A percentile compares a stretch with the other conserved stretches of the same genome.
These are phyloP conservation scores for Pisolithus albus DNA, from an alignment of 768 basidiomycete species.

Conservation along the genomic window DNA sequence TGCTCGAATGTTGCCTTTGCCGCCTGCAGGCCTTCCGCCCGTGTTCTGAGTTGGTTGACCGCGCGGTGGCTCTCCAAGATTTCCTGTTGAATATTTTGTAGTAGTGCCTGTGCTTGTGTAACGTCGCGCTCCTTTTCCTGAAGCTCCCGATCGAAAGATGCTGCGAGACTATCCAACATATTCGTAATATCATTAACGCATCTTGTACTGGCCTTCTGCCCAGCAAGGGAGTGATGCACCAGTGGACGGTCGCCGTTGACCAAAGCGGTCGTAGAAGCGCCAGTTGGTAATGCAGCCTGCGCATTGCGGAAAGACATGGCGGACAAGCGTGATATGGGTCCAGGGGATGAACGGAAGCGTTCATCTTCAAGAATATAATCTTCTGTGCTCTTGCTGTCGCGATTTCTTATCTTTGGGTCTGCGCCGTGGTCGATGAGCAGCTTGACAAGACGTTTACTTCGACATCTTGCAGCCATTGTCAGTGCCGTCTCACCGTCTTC, in stretches of 20 bases:
- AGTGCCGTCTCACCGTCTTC: conserved; percentile 98
- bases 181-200: conserved; percentile 79
- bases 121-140: conserved; percentile 88
- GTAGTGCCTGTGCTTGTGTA: conserved; percentile 79
- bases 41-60: conserved; percentile 59
- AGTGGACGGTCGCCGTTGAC: conserved; percentile 59
- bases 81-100: conserved; percentile 83
- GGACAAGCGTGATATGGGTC: conserved; percentile 58
- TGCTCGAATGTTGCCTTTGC: conserved; percentile 52
- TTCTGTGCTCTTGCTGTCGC: conserved; percentile 94
- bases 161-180: conserved; percentile 83
- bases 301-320: conserved; percentile 71
- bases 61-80: conserved; percentile 79
- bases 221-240: conserved; percentile 79
- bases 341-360: conserved; percentile 88
- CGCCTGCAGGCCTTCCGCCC: conserved; percentile 60
- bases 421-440: conserved; percentile 94
- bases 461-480: conserved; percentile 91
- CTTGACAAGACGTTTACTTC: conserved; percentile 93
- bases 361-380: conserved; percentile 99
- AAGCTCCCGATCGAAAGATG: conserved; percentile 88
- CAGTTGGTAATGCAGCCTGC: conserved; percentile 41
- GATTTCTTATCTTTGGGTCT: conserved; percentile 89
- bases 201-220: conserved; percentile 78
- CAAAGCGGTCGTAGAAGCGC: conserved; percentile 36